These are phyloP conservation scores for Monilinia aucupariae DNA, from an alignment of 2,329 filamentous ascomycete genomes.

Conservation along the genomic window DNA sequence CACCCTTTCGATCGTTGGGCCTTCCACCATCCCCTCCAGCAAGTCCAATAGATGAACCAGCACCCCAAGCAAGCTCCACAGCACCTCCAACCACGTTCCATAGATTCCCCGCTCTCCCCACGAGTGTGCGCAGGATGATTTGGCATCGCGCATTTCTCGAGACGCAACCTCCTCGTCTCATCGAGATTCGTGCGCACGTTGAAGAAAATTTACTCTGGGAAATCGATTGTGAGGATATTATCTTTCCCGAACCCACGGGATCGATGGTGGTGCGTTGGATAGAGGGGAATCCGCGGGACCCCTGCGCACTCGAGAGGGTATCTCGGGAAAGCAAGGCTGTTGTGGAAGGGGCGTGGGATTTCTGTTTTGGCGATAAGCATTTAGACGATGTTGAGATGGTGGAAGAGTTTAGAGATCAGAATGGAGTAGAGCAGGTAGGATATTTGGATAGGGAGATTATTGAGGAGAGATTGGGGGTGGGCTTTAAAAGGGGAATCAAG, in stretches of 20 bases:
- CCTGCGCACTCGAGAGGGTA: background rate
- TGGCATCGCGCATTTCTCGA: conserved; percentile 9
- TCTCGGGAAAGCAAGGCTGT: background rate
- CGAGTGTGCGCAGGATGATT: background rate
- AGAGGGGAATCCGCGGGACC: background rate
- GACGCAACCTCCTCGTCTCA: conserved; percentile 4
- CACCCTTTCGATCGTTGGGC: background rate
- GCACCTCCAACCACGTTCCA: background rate
- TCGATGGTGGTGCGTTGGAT: conserved; percentile 2
- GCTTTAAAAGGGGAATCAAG: background rate
- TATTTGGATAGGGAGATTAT: background rate
- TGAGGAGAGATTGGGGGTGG: background rate
- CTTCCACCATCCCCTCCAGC: background rate
- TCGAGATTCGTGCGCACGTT: conserved; percentile 1
- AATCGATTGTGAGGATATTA: background rate
- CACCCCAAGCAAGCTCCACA: background rate
- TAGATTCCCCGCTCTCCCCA: background rate
- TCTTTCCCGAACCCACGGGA: conserved; percentile 11
- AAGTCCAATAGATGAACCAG: background rate
- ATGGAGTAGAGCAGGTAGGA: background rate
- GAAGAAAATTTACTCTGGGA: background rate
- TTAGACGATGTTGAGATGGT: background rate
- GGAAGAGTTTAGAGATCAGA: background rate
- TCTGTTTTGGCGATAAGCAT: conserved; percentile 2
- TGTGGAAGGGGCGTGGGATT: background rate